Evolutionary conservation across 2,329 filamentous ascomycete genomes (phyloP).

Genomic region (Penicillium janthinellum): DNA sequence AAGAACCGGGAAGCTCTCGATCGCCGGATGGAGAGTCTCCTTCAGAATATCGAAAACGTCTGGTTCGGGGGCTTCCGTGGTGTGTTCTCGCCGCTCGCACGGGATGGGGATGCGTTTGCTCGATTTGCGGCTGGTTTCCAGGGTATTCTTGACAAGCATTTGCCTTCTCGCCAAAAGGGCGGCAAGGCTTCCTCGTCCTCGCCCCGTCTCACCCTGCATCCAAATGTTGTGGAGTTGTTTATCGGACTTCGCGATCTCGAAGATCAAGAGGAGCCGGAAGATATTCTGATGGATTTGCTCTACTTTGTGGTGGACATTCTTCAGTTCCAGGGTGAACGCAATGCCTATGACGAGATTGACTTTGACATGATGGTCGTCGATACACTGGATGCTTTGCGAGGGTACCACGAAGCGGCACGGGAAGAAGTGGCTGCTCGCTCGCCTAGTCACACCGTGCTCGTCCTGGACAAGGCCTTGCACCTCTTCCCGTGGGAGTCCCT

Average conservation of each 20-base stretch:
- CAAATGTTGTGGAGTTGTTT: constrained; percentile 80
- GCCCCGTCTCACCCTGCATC: constrained; percentile 58
- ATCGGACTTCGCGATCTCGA: constrained; percentile 77
- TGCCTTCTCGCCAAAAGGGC: constrained; percentile 74
- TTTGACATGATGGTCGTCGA: constrained; percentile 91
- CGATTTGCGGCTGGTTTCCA: constrained; percentile 79
- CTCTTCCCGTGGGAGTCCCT: constrained; percentile 95
- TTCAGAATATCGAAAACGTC: constrained; percentile 83
- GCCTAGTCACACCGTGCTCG: constrained; percentile 73
- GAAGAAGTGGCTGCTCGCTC: constrained; percentile 36
- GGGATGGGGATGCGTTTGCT: constrained; percentile 65
- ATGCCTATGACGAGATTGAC: constrained; percentile 97
- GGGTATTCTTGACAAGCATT: constrained; percentile 75
- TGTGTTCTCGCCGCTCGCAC: constrained; percentile 77
- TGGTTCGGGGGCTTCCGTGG: constrained; percentile 96
- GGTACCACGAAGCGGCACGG: constrained; percentile 65
- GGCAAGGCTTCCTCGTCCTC: constrained; percentile 57
- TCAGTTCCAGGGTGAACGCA: constrained; percentile 93
- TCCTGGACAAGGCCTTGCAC: constrained; percentile 89
- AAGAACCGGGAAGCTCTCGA: constrained; percentile 79
- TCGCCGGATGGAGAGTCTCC: constrained; percentile 70
- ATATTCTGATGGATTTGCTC: constrained; percentile 84
- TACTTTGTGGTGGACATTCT: constrained; percentile 97
- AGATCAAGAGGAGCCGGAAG: constrained; percentile 75
- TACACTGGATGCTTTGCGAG: constrained; percentile 77